Evolutionary conservation across 2,329 filamentous ascomycete species (phyloP), one percentile per base, ranked within the genome.

Genomic region (Metarhizium sp.): DNA sequence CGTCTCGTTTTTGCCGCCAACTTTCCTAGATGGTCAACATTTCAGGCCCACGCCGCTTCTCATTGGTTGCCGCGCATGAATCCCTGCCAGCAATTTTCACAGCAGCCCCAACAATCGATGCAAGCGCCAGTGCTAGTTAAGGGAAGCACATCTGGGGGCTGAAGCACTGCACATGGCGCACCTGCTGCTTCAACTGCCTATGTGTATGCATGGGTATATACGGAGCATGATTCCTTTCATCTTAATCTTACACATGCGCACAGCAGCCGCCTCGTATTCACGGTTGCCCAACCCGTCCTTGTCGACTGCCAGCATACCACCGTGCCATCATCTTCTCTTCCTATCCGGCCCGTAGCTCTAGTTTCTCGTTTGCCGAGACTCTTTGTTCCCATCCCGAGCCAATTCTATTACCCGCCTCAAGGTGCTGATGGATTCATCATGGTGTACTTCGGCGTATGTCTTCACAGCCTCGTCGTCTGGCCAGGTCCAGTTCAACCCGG

Each of bases 391-490:
- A 36, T 50, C 30, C 25, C 59, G 50, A 36, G 56, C 57, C 61
- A 62, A 61, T 40, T 61, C 57, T 38, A 69, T 59, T 29, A 65
- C 60, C 34, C 61, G 58, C 34, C 58, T 59, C 54, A 72, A 57
- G 36, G 60, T 61, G 38, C 53, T 51, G 16, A 66, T 59, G 18
- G 61, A 63, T 29, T 66, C 63, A 5, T 64, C 59, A 29, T 60
- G 52, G 29, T 64, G 59, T 42, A 59, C 58, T 40, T 64, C 54
- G 16, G 68, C 61, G 52, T 71, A 77, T 4, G 63, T 61, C 48
- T 64, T 58, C 16, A 75, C 67, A 20, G 70, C 66, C 43, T 64
- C 62, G 7, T 68, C 63, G 40, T 69, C 65, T 1, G 76, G 75
- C 75, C 75, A 77, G 43, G 66, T 55, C 62, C 64, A 71, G 11